Conservation (phyloP, 176 grass and related monocot species). For the Themeda triandra region DNA sequence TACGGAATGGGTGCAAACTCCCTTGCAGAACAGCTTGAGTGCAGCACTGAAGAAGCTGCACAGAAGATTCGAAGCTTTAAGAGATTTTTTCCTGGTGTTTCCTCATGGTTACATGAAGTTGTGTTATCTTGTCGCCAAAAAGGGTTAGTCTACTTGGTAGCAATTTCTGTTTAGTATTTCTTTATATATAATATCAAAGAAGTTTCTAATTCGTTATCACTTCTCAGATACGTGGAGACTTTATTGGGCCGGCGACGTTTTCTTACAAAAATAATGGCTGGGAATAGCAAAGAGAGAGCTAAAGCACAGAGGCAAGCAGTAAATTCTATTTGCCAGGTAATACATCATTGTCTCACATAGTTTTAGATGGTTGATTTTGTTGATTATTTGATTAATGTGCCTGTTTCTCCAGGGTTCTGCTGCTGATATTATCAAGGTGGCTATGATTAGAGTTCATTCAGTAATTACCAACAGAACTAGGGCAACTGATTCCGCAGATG, state of each 20-base stretch:
- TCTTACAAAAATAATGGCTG: slow-evolving; percentile 77
- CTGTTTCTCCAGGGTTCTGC: slow-evolving; percentile 64
- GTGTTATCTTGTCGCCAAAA: slow-evolving; percentile 72
- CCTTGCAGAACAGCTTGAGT: slow-evolving; percentile 84
- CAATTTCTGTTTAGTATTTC: background rate
- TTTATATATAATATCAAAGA: background rate
- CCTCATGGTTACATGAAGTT: slow-evolving; percentile 79
- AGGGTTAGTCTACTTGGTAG: slow-evolving; percentile 58
- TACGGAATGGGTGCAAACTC: slow-evolving; percentile 95
- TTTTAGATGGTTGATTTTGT: slow-evolving; percentile 17
- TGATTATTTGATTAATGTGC: slow-evolving; percentile 7
- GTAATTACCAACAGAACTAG: slow-evolving; percentile 44
- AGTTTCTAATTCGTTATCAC: slow-evolving; percentile 8
- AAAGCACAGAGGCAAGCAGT: slow-evolving; percentile 98
- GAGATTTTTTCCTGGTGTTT: slow-evolving; percentile 73
- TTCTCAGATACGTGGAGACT: slow-evolving; percentile 76
- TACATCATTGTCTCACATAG: background rate
- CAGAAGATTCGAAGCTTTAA: slow-evolving; percentile 88
- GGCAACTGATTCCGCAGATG: slow-evolving; percentile 34
- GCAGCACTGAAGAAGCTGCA: slow-evolving; percentile 67
- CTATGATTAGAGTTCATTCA: slow-evolving; percentile 91
- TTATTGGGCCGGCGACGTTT: slow-evolving; percentile 93
- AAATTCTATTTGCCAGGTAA: slow-evolving; percentile 98
- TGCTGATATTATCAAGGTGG: slow-evolving; percentile 91
- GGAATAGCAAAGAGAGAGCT: slow-evolving; percentile 79